phyloP scores from a whole-genome alignment of 129 eudicot species.

The Helianthus annuus region HanXRQr2.0-SUNRISE NC_035440.2:87987247-87987746 shows the following conservation, averaged over 20 bases:
- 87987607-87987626: too few relatives aligned
- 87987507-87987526: background rate
- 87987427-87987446: background rate
- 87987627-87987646: background rate
- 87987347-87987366: constrained; percentile 12
- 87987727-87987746: background rate
- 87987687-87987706: background rate
- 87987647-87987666: background rate
- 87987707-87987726: constrained; percentile 1
- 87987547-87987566: too few relatives aligned
- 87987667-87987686: background rate
- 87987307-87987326: background rate
- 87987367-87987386: constrained; percentile 12
- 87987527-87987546: too few relatives aligned
- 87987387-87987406: background rate
- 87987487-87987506: background rate
- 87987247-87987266: constrained; percentile 27
- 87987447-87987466: background rate
- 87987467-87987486: too few relatives aligned
- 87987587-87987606: too few relatives aligned
- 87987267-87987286: background rate
- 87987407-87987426: background rate
- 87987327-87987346: background rate
- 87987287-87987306: background rate
- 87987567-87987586: too few relatives aligned